phyloP scores from a whole-genome alignment of 495 filamentous ascomycete genomes.

The Terfezia boudieri region DNA sequence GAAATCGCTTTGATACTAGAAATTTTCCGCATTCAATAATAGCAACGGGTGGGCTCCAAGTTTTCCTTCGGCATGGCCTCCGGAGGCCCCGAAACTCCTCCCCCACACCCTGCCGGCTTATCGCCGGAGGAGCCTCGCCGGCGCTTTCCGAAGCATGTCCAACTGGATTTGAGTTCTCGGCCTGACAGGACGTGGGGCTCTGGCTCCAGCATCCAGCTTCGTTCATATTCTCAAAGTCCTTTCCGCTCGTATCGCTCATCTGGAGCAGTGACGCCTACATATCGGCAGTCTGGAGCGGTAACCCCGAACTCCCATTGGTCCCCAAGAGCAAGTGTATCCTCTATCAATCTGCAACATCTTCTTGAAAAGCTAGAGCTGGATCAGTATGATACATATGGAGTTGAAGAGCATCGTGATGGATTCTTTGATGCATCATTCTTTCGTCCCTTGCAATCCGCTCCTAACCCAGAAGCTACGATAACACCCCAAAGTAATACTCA shows the following conservation, averaged over 20 bases:
- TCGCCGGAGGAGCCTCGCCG: neutral
- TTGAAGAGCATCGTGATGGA: conserved; percentile 33
- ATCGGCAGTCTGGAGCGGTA: conserved; percentile 13
- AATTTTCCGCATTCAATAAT: no score
- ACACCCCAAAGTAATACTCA: no score
- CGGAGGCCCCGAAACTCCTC: neutral
- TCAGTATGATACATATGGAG: conserved; percentile 28
- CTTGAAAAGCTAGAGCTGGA: conserved; percentile 22
- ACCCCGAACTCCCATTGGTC: conserved; percentile 14
- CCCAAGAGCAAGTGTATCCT: conserved; percentile 15
- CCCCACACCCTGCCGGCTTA: neutral
- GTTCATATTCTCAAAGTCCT: neutral
- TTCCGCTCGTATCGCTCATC: conserved; percentile 10
- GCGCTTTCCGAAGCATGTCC: conserved; percentile 3
- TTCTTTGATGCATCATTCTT: conserved; percentile 38
- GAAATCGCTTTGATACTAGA: no score
- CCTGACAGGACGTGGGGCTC: neutral
- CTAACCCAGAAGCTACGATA: neutral
- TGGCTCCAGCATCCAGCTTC: neutral
- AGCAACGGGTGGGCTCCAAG: no score
- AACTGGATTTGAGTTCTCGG: neutral
- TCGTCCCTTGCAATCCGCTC: conserved; percentile 23
- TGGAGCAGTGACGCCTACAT: conserved; percentile 15
- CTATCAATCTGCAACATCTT: conserved; percentile 23
- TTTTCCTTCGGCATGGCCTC: no score